A percentile compares a stretch with the other conserved stretches of the same genome.
Evolutionary conservation across 2,329 filamentous ascomycete species (phyloP).

Genomic region (Aspergillus sp.): DNA sequence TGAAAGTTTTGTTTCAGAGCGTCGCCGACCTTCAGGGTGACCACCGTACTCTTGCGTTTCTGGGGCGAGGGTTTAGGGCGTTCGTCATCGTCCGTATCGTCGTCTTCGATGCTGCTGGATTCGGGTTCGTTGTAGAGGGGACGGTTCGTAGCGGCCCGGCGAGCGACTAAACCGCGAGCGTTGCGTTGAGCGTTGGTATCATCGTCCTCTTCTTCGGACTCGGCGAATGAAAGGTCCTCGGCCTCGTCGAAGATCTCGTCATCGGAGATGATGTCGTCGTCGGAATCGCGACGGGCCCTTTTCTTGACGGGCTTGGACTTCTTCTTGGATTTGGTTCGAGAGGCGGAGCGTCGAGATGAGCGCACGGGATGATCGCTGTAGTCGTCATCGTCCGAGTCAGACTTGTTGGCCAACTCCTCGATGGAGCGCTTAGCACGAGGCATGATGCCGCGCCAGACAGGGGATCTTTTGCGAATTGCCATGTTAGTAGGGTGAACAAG

Average conservation of each 20-base stretch:
- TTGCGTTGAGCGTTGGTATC: constrained; percentile 53
- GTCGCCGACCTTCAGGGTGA: constrained; percentile 34
- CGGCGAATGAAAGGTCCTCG: constrained; percentile 47
- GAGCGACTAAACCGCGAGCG: constrained; percentile 58
- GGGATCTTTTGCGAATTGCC: background rate
- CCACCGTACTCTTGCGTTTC: constrained; percentile 29
- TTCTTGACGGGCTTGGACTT: constrained; percentile 38
- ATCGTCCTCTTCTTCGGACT: constrained; percentile 49
- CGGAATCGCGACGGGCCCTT: constrained; percentile 49
- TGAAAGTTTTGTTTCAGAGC: constrained; percentile 29
- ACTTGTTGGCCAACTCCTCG: constrained; percentile 46
- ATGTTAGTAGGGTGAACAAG: constrained; percentile 2
- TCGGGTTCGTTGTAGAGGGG: constrained; percentile 60
- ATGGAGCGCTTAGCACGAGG: constrained; percentile 43
- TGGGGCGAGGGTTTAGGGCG: constrained; percentile 16
- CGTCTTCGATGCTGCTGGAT: constrained; percentile 42
- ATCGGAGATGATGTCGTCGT: constrained; percentile 45
- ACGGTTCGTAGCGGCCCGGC: constrained; percentile 57
- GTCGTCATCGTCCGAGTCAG: constrained; percentile 49
- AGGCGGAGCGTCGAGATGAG: constrained; percentile 28
- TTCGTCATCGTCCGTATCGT: constrained; percentile 30
- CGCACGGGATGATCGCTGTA: constrained; percentile 42
- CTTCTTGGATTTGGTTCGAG: constrained; percentile 37
- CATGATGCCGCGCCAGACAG: constrained; percentile 29
- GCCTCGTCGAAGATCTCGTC: constrained; percentile 39